Evolutionary conservation across 1,284 basidiomycete genomes (phyloP).

Genomic region (Tilletia walkeri): DNA sequence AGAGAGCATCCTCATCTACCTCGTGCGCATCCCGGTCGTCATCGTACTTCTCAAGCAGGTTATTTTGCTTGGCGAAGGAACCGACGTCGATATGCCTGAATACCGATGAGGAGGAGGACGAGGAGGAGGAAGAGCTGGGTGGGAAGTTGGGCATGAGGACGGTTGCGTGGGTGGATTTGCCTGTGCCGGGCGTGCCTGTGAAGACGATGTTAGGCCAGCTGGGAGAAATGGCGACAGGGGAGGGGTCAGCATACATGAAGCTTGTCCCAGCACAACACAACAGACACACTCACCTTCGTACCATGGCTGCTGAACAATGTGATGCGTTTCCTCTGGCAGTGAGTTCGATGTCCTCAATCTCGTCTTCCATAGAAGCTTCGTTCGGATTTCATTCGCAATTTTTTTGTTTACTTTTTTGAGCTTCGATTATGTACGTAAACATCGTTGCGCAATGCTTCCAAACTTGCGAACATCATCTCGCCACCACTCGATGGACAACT

Average conservation of each 20-base stretch:
- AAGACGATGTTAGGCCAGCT: slow-evolving; percentile 77
- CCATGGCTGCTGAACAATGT: neutral
- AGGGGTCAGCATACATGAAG: neutral
- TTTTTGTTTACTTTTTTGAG: no score
- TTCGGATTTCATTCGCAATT: no score
- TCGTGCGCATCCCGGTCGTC: slow-evolving; percentile 91
- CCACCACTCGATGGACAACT: no score
- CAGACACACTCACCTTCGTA: neutral
- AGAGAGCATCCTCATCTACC: slow-evolving; percentile 77
- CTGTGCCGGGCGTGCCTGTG: slow-evolving; percentile 80
- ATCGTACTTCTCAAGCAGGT: slow-evolving; percentile 80
- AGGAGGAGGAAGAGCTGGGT: neutral
- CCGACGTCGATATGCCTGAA: slow-evolving; percentile 78
- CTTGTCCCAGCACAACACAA: neutral
- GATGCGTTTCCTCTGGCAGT: no score
- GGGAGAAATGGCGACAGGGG: slow-evolving; percentile 7
- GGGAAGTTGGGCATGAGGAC: slow-evolving; percentile 28
- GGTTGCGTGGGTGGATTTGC: slow-evolving; percentile 83
- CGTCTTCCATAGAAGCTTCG: no score
- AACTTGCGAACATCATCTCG: no score
- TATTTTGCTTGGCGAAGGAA: slow-evolving; percentile 77
- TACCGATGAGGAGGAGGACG: slow-evolving; percentile 22
- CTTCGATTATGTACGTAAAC: no score
- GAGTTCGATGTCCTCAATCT: no score
- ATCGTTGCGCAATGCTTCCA: no score